Evolutionary conservation across 2,329 filamentous ascomycete genomes (phyloP), one percentile per base, ranked within the genome.

Genomic region (Aspergillus proliferans): DNA sequence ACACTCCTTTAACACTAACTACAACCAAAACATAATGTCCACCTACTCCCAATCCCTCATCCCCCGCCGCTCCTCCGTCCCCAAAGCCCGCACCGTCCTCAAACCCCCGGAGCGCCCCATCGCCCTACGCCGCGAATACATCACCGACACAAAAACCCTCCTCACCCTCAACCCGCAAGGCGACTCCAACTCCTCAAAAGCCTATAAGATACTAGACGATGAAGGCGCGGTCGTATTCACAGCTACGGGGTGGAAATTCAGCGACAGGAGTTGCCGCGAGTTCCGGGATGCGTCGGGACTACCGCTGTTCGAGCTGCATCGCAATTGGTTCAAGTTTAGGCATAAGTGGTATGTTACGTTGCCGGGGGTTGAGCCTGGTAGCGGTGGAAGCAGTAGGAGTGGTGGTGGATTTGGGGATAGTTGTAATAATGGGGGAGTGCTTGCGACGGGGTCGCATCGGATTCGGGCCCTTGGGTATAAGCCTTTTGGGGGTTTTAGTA

Each of bases 221-320:
- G 56, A 64, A 21, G 56, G 55, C 28, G 42, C 52, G 2, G 52
- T 49, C 2, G 33, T 62, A 8, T 61, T 61, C 48, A 64, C 62
- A 9, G 59, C 55, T 6, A 59, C 59, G 12, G 61, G 62, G 3
- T 50, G 50, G 38, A 58, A 57, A 47, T 64, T 60, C 44, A 50
- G 52, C 28, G 41, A 53, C n/a, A 53, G 55, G 4, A 38, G 51
- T 2, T 56, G 55, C n/a, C 59, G 62, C 19, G 62, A 65, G 41
- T 61, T 65, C 47, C 58, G 61, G 19, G 60, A 65, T 42, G 43
- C 54, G 5, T 63, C 62, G 6, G 62, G 61, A 1, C 51, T 65
- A 1, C 62, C 62, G 2, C 51, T 65, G 47, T 65, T 64, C 49
- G 60, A 64, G 47, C 47, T 57, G 21, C 54, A 60, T 22, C 43